Evolutionary conservation across 805 yeast genomes (phyloP).

Genomic region (Nakazawaea sp.): DNA sequence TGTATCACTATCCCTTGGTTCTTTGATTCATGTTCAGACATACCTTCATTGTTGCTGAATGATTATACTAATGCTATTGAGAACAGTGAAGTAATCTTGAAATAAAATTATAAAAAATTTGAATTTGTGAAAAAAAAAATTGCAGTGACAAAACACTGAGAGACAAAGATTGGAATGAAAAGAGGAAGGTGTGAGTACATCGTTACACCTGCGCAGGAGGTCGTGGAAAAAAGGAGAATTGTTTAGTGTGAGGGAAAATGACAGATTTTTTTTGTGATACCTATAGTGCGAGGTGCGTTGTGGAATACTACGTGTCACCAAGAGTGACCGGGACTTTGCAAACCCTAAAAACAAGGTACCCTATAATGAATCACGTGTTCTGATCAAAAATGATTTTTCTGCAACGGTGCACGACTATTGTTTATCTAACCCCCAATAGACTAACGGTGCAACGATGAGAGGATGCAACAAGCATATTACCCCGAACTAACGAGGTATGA

Average conservation of each 20-base stretch:
- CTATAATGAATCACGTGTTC: neutral
- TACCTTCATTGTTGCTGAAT: slow-evolving; percentile 7
- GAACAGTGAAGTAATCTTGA: neutral
- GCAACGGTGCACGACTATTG: neutral
- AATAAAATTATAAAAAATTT: neutral
- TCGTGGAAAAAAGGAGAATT: too few relatives aligned
- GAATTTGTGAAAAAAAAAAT: neutral
- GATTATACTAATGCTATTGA: neutral
- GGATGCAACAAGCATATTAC: too few relatives aligned
- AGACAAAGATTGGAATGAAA: neutral
- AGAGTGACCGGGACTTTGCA: neutral
- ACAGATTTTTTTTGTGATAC: neutral
- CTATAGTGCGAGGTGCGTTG: neutral
- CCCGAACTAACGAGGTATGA: too few relatives aligned
- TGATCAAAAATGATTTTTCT: too few relatives aligned
- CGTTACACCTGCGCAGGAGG: too few relatives aligned
- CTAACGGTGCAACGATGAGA: too few relatives aligned
- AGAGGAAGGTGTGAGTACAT: too few relatives aligned
- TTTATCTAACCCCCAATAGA: slow-evolving; percentile 11
- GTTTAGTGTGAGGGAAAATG: neutral
- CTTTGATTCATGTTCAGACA: neutral
- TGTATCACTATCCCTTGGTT: neutral
- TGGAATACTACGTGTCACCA: neutral
- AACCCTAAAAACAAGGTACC: neutral
- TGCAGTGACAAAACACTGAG: neutral